Conservation (phyloP, 768 basidiomycete species). For the Trametes gibbosa region DNA sequence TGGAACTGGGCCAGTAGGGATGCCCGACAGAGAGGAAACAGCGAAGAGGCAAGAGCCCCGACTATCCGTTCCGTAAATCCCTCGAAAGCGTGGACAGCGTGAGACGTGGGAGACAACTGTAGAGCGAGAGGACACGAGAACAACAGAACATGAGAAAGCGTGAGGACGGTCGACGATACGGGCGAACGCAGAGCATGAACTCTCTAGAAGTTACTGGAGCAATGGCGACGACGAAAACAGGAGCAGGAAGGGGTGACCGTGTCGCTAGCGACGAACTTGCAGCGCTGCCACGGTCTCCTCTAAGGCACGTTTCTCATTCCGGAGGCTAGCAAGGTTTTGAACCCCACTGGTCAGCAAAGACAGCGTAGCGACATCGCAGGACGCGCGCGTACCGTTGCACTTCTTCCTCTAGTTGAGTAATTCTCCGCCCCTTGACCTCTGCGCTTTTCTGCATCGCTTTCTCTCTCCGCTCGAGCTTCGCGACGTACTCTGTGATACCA, state of each 20-base stretch:
- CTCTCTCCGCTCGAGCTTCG: constrained; percentile 38
- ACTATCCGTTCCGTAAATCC: constrained; percentile 15
- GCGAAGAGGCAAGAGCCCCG: constrained; percentile 16
- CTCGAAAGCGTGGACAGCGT: constrained; percentile 12
- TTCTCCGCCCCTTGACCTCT: constrained; percentile 17
- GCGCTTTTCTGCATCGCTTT: constrained; percentile 36
- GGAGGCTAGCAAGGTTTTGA: constrained; percentile 1
- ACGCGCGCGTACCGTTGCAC: constrained; percentile 16
- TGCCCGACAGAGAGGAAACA: constrained; percentile 17
- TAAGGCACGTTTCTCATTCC: constrained; percentile 16
- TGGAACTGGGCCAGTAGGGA: not conserved
- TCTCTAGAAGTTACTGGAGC: not conserved
- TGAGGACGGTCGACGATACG: constrained; percentile 4
- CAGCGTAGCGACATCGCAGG: constrained; percentile 7
- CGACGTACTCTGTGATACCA: constrained; percentile 30
- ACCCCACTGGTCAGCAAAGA: constrained; percentile 2
- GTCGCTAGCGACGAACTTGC: constrained; percentile 7
- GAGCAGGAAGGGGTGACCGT: not conserved
- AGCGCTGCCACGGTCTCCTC: constrained; percentile 18
- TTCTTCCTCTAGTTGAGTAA: constrained; percentile 17
- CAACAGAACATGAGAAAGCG: constrained; percentile 7
- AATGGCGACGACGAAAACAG: not conserved
- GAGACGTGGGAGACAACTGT: not conserved
- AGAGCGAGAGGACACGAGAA: constrained; percentile 4
- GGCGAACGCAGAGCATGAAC: constrained; percentile 10